These are phyloP conservation scores for Myotisia sp. DNA, from an alignment of 2,329 filamentous ascomycete species.

Conservation along the genomic window DNA sequence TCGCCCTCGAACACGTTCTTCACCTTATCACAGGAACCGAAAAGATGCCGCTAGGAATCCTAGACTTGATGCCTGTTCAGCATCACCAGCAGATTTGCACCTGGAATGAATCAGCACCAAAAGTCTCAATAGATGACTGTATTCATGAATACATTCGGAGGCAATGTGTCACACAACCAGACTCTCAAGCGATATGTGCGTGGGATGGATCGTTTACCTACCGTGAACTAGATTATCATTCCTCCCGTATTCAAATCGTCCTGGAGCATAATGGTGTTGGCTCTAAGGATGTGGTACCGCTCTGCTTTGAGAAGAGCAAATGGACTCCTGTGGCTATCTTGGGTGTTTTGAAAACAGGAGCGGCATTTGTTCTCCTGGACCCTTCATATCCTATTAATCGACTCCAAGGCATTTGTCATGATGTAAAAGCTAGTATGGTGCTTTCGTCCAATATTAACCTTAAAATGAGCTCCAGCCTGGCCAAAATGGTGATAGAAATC, in stretches of 20 bases:
- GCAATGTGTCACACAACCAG: conserved; percentile 8
- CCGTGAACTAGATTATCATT: conserved; percentile 12
- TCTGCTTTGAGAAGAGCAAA: conserved; percentile 11
- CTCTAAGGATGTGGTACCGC: conserved; percentile 8
- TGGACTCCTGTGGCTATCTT: conserved; percentile 12
- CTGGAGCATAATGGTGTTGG: conserved; percentile 14
- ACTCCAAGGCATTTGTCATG: background rate
- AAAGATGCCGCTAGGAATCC: background rate
- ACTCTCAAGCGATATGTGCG: conserved; percentile 12
- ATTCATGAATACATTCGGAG: conserved; percentile 13
- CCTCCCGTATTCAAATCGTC: conserved; percentile 8
- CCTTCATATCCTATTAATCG: conserved; percentile 8
- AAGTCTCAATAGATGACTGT: conserved; percentile 2
- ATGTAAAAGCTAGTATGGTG: background rate
- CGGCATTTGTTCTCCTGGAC: conserved; percentile 11
- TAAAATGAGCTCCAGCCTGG: background rate
- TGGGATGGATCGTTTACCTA: conserved; percentile 15
- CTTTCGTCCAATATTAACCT: background rate
- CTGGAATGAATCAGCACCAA: conserved; percentile 5
- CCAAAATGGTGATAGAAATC: background rate
- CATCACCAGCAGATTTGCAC: conserved; percentile 3
- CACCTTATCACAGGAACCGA: background rate
- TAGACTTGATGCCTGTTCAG: background rate
- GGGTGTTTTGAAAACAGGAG: conserved; percentile 12
- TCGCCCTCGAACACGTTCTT: conserved; percentile 2